Percentiles rank a stretch among this genome's conserved stretches.
Evolutionary conservation across 2,329 filamentous ascomycete genomes (phyloP).

Genomic region (Thelonectria discophora): DNA sequence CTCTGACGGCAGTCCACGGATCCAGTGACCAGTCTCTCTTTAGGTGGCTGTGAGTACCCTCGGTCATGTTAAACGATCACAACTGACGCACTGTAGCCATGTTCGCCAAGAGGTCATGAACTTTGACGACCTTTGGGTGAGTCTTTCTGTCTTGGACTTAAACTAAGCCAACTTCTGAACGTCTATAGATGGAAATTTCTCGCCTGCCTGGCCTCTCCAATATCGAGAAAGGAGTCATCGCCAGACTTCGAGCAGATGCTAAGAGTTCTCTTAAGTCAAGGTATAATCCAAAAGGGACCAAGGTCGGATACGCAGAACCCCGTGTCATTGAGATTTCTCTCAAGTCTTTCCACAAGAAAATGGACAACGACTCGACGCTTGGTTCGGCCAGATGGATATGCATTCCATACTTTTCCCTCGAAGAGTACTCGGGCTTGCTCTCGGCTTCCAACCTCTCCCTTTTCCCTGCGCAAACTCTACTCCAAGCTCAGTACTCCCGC

Average conservation of each 20-base stretch:
- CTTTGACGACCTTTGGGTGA: conserved; percentile 54
- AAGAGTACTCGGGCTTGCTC: conserved; percentile 53
- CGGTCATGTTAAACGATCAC: too few relatives aligned
- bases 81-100: conserved; percentile 45
- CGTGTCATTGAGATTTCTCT: conserved; percentile 49
- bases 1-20: conserved; percentile 49
- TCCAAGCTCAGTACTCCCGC: conserved; percentile 55
- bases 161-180: not conserved
- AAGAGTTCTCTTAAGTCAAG: conserved; percentile 50
- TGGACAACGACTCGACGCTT: conserved; percentile 17
- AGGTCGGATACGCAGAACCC: conserved; percentile 55
- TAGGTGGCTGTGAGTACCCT: conserved; percentile 50
- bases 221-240: conserved; percentile 46
- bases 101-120: conserved; percentile 52
- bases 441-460: conserved; percentile 43
- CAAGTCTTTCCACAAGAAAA: conserved; percentile 36
- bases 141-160: not conserved
- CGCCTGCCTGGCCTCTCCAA: conserved; percentile 46
- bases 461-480: conserved; percentile 54
- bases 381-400: conserved; percentile 52
- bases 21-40: conserved; percentile 49
- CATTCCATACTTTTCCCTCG: conserved; percentile 58
- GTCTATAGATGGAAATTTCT: conserved; percentile 47
- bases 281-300: conserved; percentile 49
- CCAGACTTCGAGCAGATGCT: conserved; percentile 50